phyloP scores from a whole-genome alignment of 2,329 filamentous ascomycete species.

The Phialemoniopsis sp. region DNA sequence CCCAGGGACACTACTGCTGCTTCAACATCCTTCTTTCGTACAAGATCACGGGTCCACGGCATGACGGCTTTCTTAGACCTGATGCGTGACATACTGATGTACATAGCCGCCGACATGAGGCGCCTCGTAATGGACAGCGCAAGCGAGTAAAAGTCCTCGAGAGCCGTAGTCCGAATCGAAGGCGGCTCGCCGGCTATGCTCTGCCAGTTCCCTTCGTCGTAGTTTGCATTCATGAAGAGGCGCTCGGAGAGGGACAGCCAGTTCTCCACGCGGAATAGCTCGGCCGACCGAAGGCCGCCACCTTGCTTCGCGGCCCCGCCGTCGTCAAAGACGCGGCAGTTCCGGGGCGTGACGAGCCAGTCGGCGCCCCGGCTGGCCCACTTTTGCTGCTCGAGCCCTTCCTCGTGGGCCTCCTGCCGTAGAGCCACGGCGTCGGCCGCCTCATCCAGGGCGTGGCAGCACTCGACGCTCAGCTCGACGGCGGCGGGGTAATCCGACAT shows the following conservation, averaged over 20 bases:
- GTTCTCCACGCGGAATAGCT: conserved; percentile 52
- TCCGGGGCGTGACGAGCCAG: conserved; percentile 58
- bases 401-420: conserved; percentile 61
- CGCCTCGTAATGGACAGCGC: conserved; percentile 64
- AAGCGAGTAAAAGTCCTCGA: conserved; percentile 72
- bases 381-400: conserved; percentile 50
- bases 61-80: conserved; percentile 38
- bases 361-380: conserved; percentile 44
- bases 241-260: conserved; percentile 63
- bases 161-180: conserved; percentile 67
- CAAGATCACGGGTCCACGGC: conserved; percentile 19
- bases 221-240: conserved; percentile 71
- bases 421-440: conserved; percentile 63
- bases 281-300: conserved; percentile 38
- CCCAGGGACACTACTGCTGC: conserved; percentile 45
- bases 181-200: conserved; percentile 58
- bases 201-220: conserved; percentile 63
- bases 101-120: conserved; percentile 65
- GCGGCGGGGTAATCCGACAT: conserved; percentile 63
- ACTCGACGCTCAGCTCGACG: conserved; percentile 63
- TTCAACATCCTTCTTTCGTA: conserved; percentile 40
- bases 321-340: conserved; percentile 7
- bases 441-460: conserved; percentile 61
- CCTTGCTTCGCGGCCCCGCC: conserved; percentile 6
- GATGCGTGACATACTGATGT: conserved; percentile 66